Evolutionary conservation across 2,329 filamentous ascomycete genomes (phyloP).

Genomic region (Hymenoscyphus albidus): DNA sequence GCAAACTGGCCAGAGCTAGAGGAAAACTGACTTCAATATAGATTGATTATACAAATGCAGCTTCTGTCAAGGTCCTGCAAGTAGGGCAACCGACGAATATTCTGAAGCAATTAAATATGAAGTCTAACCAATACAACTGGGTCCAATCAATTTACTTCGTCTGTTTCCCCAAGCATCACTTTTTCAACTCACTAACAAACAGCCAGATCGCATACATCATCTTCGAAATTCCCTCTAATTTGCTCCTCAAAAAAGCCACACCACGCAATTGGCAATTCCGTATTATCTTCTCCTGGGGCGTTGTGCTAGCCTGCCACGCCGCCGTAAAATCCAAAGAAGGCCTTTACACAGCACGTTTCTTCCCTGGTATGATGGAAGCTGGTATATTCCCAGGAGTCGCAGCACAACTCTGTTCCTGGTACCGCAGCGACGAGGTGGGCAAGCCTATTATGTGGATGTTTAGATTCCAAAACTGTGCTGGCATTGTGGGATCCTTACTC

Average conservation of each 20-base stretch:
- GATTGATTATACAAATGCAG: constrained; percentile 41
- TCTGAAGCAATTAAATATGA: constrained; percentile 40
- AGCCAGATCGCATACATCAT: constrained; percentile 39
- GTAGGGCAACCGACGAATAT: constrained; percentile 39
- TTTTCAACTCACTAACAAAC: background rate
- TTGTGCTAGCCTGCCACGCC: constrained; percentile 39
- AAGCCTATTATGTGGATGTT: constrained; percentile 44
- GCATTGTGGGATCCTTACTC: constrained; percentile 43
- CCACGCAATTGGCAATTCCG: constrained; percentile 38
- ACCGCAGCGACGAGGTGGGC: constrained; percentile 43
- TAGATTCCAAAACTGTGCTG: constrained; percentile 37
- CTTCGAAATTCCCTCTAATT: constrained; percentile 40
- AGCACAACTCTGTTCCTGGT: constrained; percentile 44
- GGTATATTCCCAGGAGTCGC: constrained; percentile 42
- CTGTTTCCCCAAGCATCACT: constrained; percentile 16
- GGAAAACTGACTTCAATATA: background rate
- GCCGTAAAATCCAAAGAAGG: constrained; percentile 39
- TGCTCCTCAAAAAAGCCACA: constrained; percentile 37
- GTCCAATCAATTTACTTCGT: constrained; percentile 40
- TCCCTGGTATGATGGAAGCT: constrained; percentile 42
- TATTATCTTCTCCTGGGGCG: constrained; percentile 39
- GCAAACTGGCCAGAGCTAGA: background rate
- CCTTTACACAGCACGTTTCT: constrained; percentile 39
- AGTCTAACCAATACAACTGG: constrained; percentile 41
- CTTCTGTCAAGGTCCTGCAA: constrained; percentile 42